Base-by-base conservation (phyloP, 2,329 filamentous ascomycete species). In the Claviceps spartinae region DNA sequence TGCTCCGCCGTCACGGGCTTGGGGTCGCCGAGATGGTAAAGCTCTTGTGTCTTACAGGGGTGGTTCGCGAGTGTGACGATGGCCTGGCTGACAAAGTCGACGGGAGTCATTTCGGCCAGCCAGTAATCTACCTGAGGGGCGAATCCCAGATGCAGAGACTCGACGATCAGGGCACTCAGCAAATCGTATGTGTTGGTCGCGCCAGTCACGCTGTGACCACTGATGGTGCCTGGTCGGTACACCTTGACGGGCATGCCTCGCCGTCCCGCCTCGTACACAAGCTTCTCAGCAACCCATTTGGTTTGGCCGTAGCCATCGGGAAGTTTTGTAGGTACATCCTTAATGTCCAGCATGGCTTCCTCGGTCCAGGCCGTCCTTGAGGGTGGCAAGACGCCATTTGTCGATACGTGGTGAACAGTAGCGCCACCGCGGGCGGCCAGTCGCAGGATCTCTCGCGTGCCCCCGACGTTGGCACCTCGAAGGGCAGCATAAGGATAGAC, bases 31-130 rank as follows among this genome's bases (percentile, higher is more conserved):
- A 90, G 71, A 59, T 90, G 86, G 67, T 86, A 88, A 7, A 89
- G 68, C 0, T 74, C 73, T 60, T 86, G 83, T 9, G 81, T 73
- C 1, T 74, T 72, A 38, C 82, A 73, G 0, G 70, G 76, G 54
- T 87, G 75, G 57, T 83, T 81, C 42, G 82, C 76, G 20, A 90
- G 75, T 18, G 84, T 79, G 24, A 86, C 71, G 57, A 91, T 86
- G 4, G 85, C 81, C 56, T 81, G 81, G 67, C 82, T 86, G 54
- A 89, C 85, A 60, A 87, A 89, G 65, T 91, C 86, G 14, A 88
- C 86, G 0, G 86, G 86, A 0, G 86, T 89, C 86, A 90, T 90
- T 68, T 91, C 86, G 1, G 85, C 78, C 48, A 82, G 79, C 86
- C 86, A 91, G 43, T 81, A 81, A 48, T 83, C 75, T 4, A 89